A percentile compares a stretch with the other conserved stretches of the same genome.
Evolutionary conservation across 108 stramenopile genomes (phyloP).

Genomic region (Skeletonema tropicum): DNA sequence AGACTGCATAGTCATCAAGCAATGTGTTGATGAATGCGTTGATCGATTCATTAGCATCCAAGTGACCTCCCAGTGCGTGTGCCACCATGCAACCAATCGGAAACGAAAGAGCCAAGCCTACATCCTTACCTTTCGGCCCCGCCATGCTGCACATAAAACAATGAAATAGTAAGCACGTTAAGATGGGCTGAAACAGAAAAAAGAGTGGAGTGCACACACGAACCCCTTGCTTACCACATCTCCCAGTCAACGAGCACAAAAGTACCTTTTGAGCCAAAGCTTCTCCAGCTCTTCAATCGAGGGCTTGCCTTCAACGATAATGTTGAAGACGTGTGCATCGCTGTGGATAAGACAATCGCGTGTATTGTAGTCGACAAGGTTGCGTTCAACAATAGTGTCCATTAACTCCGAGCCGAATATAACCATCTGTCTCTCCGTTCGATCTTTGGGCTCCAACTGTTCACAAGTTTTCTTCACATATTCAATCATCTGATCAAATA

Average conservation of each 20-base stretch:
- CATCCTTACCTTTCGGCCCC: conserved; percentile 42
- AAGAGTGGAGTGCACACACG: not conserved
- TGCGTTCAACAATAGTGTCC: conserved; percentile 9
- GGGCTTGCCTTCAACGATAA: conserved; percentile 58
- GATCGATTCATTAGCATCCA: conserved; percentile 11
- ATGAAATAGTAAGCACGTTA: not conserved
- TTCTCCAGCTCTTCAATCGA: conserved; percentile 38
- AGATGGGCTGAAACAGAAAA: not conserved
- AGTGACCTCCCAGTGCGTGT: conserved; percentile 27
- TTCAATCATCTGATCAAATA: conserved; percentile 24
- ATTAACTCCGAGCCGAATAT: conserved; percentile 17
- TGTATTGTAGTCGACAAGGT: not conserved
- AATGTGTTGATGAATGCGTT: conserved; percentile 19
- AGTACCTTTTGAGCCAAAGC: conserved; percentile 34
- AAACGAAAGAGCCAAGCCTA: conserved; percentile 26
- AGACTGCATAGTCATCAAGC: conserved; percentile 28
- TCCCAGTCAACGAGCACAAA: conserved; percentile 51
- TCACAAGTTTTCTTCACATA: conserved; percentile 17
- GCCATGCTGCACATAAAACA: not conserved
- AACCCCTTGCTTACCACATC: conserved; percentile 13
- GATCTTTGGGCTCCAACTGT: conserved; percentile 17
- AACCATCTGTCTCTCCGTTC: conserved; percentile 31
- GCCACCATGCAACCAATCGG: conserved; percentile 42
- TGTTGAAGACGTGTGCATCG: conserved; percentile 63
- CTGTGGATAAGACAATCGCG: conserved; percentile 45